Base-by-base conservation (phyloP, 768 basidiomycete species). In the Calocybe gangraenosa region DNA sequence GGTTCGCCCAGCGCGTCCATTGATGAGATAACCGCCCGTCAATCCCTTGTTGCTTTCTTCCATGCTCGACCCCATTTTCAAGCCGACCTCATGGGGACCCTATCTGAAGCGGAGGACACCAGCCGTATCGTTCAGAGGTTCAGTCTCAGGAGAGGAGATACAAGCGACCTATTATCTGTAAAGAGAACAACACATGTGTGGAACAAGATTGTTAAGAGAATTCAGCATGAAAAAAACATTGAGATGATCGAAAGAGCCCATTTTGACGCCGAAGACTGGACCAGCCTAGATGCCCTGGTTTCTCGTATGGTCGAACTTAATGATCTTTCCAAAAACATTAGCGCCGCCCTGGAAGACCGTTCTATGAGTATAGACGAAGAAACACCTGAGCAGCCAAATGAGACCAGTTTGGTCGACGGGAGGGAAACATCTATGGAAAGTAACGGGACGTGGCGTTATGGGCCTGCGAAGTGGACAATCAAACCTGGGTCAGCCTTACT, bases 1-100 rank as follows among this genome's bases (percentile, higher is more conserved):
- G 89, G 86, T 61, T 89, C 89, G 25, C 91, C 91, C 0, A 91
- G 87, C 57, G 87, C 84, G 2, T 89, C 87, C 1, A 64, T 82
- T 10, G 50, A 59, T 13, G 87, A 90, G 56, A 90, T 93, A 51
- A 75, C 78, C 53, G 67, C 78, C 9, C 81, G 84, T 4, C 91
- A 92, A 57, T 76, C 79, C n/a, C 63, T 92, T 5, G 88, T 93
- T 18, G 74, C 82, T 2, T 79, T 85, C 55, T 85, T 93, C 57
- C 65, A 74, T 53, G 53, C 67, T 8, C 67, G 81, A 22, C 74
- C 78, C 23, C 77, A 84, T 57, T 73, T 91, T 33, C 77, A 80
- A 33, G 68, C 74, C 28, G 89, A 91, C 55, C 64, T 92, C 14
- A 59, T 71, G 13, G 73, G 70, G 35, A 58, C 71, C 18, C 62